Percentiles rank a stretch among this genome's conserved stretches.
phyloP scores from a whole-genome alignment of 441 rosid genomes.

The Syzygium malaccense region DNA sequence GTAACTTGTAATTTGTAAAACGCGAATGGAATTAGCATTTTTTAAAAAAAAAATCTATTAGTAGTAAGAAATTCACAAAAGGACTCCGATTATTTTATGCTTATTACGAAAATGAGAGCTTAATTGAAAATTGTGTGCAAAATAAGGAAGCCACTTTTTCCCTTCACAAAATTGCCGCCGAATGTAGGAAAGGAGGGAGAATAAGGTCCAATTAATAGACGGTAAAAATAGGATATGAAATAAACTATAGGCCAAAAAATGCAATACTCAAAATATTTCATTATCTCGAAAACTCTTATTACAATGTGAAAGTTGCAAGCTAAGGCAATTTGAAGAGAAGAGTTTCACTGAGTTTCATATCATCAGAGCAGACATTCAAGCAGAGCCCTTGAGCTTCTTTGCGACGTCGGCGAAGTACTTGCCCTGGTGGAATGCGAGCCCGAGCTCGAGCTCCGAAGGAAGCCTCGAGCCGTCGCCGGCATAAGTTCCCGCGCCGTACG shows the following conservation, averaged over 20 bases:
- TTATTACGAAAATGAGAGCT: neutral
- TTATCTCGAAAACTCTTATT: neutral
- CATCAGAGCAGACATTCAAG: constrained; percentile 16
- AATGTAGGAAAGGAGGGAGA: neutral
- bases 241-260: neutral
- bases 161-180: neutral
- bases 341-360: neutral
- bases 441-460: constrained; percentile 75
- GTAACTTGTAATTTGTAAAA: neutral
- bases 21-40: neutral
- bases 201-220: neutral
- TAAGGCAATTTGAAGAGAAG: neutral
- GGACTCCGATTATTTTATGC: neutral
- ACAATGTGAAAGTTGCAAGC: neutral
- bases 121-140: neutral
- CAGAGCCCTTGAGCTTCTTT: constrained; percentile 74
- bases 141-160: neutral
- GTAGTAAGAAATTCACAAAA: neutral
- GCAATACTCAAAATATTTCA: neutral
- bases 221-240: neutral
- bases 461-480: constrained; percentile 88
- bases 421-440: constrained; percentile 95
- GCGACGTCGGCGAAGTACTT: constrained; percentile 72
- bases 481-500: constrained; percentile 87
- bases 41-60: neutral